phyloP scores from a whole-genome alignment of 352 stramenopile genomes.

The Pelagophyceae sp. region DNA sequence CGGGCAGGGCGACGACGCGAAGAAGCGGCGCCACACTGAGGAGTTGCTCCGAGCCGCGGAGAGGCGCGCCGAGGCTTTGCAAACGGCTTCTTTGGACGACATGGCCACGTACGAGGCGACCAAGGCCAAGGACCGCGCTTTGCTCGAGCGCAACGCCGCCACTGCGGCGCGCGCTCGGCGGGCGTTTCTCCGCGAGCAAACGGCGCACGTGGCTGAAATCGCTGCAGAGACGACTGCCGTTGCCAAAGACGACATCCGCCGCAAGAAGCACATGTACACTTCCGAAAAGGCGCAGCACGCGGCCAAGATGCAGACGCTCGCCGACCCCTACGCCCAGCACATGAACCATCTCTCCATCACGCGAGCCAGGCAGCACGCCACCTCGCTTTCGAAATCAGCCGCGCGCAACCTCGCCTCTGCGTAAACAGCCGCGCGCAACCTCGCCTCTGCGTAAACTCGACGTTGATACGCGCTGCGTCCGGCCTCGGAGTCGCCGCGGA shows the following conservation, averaged over 20 bases:
- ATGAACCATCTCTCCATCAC: slow-evolving; percentile 31
- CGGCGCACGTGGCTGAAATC: slow-evolving; percentile 26
- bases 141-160: slow-evolving; percentile 23
- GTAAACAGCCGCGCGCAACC: too few species aligned
- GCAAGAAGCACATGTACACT: slow-evolving; percentile 26
- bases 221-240: slow-evolving; percentile 24
- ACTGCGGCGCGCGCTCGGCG: slow-evolving; percentile 15
- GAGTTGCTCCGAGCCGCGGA: slow-evolving; percentile 3
- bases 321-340: slow-evolving; percentile 30
- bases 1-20: background rate
- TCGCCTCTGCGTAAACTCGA: too few species aligned
- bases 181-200: slow-evolving; percentile 24
- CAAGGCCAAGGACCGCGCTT: slow-evolving; percentile 21
- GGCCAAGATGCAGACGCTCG: slow-evolving; percentile 24
- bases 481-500: too few species aligned
- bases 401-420: too few species aligned
- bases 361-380: background rate
- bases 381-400: slow-evolving; percentile 6
- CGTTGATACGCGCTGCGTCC: too few species aligned
- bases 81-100: slow-evolving; percentile 8
- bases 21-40: background rate
- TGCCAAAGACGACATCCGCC: slow-evolving; percentile 27
- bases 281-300: slow-evolving; percentile 20
- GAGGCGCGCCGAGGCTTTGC: background rate
- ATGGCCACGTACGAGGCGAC: slow-evolving; percentile 29